Conservation (phyloP, 805 yeast species). For the Candida loeiensis region DNA sequence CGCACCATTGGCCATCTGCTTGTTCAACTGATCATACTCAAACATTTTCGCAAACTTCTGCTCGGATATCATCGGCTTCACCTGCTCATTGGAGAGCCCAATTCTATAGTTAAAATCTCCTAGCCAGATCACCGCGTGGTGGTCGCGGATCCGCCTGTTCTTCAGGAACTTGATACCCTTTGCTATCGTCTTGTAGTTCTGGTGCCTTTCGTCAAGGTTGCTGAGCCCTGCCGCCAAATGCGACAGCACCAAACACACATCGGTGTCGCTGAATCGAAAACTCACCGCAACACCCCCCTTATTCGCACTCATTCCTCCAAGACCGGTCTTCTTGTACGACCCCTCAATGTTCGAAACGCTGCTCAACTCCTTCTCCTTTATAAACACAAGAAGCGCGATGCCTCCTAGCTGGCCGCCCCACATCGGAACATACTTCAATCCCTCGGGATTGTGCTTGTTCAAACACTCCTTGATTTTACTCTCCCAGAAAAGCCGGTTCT, state of each 20-base stretch:
- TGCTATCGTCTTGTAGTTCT: slow-evolving; percentile 76
- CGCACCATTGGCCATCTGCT: slow-evolving; percentile 69
- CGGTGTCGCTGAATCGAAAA: slow-evolving; percentile 60
- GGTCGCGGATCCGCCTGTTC: slow-evolving; percentile 62
- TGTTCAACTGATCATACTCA: slow-evolving; percentile 72
- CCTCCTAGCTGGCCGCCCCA: slow-evolving; percentile 89
- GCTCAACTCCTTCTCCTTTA: slow-evolving; percentile 48
- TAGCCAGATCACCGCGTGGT: slow-evolving; percentile 86
- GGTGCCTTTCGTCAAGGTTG: slow-evolving; percentile 77
- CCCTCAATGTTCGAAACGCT: slow-evolving; percentile 63
- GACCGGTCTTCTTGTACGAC: slow-evolving; percentile 82
- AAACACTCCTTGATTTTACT: slow-evolving; percentile 48
- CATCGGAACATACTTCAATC: slow-evolving; percentile 50
- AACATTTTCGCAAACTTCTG: slow-evolving; percentile 50
- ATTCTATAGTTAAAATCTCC: slow-evolving; percentile 94
- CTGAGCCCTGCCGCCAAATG: slow-evolving; percentile 94
- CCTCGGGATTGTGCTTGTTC: slow-evolving; percentile 33
- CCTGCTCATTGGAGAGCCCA: slow-evolving; percentile 66
- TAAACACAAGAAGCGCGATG: slow-evolving; percentile 64
- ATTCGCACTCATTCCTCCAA: slow-evolving; percentile 84
- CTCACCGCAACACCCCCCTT: slow-evolving; percentile 80
- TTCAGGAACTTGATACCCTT: slow-evolving; percentile 64
- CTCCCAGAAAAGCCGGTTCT: slow-evolving; percentile 63
- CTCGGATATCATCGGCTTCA: slow-evolving; percentile 49
- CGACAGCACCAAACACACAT: slow-evolving; percentile 74